Conservation (phyloP, 1,284 basidiomycete species). For the Moesziomyces globuligerus region DNA sequence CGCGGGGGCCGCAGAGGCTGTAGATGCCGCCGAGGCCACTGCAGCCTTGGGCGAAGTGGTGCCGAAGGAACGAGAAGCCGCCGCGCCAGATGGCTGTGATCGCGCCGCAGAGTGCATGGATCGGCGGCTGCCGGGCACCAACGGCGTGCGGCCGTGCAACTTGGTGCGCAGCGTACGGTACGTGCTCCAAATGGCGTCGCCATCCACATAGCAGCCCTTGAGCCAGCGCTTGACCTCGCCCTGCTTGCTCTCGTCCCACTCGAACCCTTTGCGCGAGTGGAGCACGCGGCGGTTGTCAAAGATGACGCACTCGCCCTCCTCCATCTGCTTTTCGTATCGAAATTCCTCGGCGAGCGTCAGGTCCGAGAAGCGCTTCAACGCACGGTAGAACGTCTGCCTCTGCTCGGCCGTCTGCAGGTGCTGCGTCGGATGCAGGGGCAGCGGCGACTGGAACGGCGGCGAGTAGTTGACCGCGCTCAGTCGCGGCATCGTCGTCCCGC, state of each 20-base stretch:
- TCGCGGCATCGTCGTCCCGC: conserved; percentile 53
- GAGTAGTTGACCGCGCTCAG: conserved; percentile 80
- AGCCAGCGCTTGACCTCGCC: conserved; percentile 72
- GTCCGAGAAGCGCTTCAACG: conserved; percentile 75
- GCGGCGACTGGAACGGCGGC: conserved; percentile 91
- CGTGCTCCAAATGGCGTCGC: conserved; percentile 77
- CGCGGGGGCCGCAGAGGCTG: not conserved
- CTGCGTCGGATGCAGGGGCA: conserved; percentile 58
- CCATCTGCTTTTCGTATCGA: conserved; percentile 76
- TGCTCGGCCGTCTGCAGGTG: conserved; percentile 19
- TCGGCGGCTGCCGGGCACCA: conserved; percentile 4
- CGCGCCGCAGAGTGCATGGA: not conserved
- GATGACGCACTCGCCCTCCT: conserved; percentile 85
- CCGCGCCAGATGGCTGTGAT: not conserved
- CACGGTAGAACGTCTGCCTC: conserved; percentile 65
- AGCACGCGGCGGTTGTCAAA: conserved; percentile 95
- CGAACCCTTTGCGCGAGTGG: conserved; percentile 86
- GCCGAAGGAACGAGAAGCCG: conserved; percentile 18
- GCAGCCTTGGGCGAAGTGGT: no score
- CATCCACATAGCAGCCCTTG: conserved; percentile 82
- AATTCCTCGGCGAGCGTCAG: conserved; percentile 74
- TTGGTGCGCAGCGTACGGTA: conserved; percentile 52
- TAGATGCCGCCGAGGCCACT: not conserved
- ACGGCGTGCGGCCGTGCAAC: conserved; percentile 24
- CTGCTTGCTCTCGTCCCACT: conserved; percentile 68